A percentile compares a stretch with the other conserved stretches of the same genome.
phyloP scores from a whole-genome alignment of 768 basidiomycete species.

The Scleroderma citrinum region DNA sequence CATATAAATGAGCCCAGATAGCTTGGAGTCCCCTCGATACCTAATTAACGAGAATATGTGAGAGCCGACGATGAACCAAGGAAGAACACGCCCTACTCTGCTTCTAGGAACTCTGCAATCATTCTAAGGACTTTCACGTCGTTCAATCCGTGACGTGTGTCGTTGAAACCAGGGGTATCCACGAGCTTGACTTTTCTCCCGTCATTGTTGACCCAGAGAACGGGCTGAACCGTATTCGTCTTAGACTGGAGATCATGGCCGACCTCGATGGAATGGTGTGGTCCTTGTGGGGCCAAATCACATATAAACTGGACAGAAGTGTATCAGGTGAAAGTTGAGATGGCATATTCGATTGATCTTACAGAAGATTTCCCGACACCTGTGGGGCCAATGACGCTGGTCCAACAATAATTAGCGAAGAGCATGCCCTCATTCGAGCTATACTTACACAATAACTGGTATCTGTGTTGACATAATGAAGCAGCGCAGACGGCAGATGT shows the following conservation, averaged over 20 bases:
- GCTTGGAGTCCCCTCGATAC: slow-evolving; percentile 9
- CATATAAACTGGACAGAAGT: too few species aligned
- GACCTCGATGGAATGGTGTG: slow-evolving; percentile 17
- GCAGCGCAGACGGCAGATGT: too few species aligned
- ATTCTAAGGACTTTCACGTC: slow-evolving; percentile 40
- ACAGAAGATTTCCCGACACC: slow-evolving; percentile 14
- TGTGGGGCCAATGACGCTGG: slow-evolving; percentile 11
- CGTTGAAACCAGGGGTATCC: slow-evolving; percentile 52
- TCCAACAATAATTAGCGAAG: too few species aligned
- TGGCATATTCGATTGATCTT: background rate
- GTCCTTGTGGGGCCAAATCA: background rate
- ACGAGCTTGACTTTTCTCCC: slow-evolving; percentile 36
- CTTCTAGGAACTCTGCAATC: slow-evolving; percentile 29
- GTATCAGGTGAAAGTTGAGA: background rate
- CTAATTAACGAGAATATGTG: background rate
- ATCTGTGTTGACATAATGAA: too few species aligned
- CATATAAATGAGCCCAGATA: slow-evolving; percentile 41
- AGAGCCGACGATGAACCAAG: too few species aligned
- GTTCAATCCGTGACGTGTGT: slow-evolving; percentile 29
- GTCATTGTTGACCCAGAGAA: background rate
- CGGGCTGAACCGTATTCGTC: slow-evolving; percentile 11
- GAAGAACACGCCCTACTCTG: background rate
- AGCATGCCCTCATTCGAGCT: too few species aligned
- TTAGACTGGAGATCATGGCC: slow-evolving; percentile 18
- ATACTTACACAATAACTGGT: too few species aligned